Percentiles rank a stretch among this genome's conserved stretches.
These are phyloP conservation scores for Medakamo hakoo DNA, from an alignment of 139 green algal species.

Conservation along the genomic window DNA sequence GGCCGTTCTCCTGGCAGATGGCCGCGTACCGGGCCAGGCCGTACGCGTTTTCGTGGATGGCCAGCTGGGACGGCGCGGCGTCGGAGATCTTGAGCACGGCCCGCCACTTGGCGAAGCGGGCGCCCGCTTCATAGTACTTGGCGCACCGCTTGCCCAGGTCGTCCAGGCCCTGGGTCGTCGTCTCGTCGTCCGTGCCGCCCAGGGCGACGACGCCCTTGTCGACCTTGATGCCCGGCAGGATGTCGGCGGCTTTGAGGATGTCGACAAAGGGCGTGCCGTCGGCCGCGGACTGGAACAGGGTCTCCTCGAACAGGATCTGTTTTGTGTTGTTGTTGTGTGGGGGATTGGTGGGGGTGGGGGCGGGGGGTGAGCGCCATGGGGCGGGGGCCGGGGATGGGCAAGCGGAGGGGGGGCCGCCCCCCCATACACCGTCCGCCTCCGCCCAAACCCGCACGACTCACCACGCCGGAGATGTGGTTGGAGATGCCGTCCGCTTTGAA, in stretches of 20 bases:
- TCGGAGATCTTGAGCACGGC: slow-evolving; percentile 64
- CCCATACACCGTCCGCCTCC: not conserved
- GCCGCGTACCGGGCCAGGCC: slow-evolving; percentile 79
- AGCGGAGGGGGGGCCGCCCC: not conserved
- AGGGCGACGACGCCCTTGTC: slow-evolving; percentile 45
- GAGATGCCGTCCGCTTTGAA: slow-evolving; percentile 34
- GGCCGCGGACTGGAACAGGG: slow-evolving; percentile 47
- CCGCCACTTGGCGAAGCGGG: slow-evolving; percentile 86
- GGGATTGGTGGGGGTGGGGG: slow-evolving; percentile 1
- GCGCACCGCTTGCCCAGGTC: slow-evolving; percentile 38
- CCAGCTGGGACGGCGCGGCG: slow-evolving; percentile 27
- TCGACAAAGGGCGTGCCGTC: slow-evolving; percentile 51
- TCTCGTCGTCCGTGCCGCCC: slow-evolving; percentile 34
- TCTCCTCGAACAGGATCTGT: slow-evolving; percentile 93
- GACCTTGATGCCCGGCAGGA: slow-evolving; percentile 38
- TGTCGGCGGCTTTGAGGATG: slow-evolving; percentile 33
- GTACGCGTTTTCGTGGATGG: slow-evolving; percentile 77
- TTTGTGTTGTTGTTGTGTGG: not conserved
- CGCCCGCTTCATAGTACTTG: slow-evolving; percentile 43
- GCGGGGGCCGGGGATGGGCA: not conserved
- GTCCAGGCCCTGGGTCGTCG: slow-evolving; percentile 53
- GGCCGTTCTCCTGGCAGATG: slow-evolving; percentile 60
- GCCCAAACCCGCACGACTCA: slow-evolving; percentile 5
- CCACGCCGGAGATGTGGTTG: slow-evolving; percentile 46
- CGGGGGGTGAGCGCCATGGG: not conserved